Conservation (phyloP, 1,139 yeast species). For the Scheffersomyces illinoinensis region DNA sequence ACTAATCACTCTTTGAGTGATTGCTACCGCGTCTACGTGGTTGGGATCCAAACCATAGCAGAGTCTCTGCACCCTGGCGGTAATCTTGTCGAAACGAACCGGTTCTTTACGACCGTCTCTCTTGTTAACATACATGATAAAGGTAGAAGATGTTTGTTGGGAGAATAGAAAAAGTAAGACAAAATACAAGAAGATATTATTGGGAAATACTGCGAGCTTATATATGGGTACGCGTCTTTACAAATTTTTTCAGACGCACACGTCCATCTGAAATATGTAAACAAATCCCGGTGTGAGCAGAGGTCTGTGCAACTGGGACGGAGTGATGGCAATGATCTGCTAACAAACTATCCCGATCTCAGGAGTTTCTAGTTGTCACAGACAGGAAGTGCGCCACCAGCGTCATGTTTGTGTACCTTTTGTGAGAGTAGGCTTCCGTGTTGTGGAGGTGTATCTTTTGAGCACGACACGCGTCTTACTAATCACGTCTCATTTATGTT, state of each 20-base stretch:
- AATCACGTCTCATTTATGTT: background rate
- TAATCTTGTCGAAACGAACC: conserved; percentile 51
- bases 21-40: conserved; percentile 85
- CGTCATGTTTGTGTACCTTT: background rate
- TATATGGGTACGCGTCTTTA: background rate
- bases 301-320: background rate
- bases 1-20: conserved; percentile 84
- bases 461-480: background rate
- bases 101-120: conserved; percentile 85
- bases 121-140: conserved; percentile 51
- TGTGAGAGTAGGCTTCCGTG: background rate
- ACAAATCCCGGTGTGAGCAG: background rate
- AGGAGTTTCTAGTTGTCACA: background rate
- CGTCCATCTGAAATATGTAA: background rate
- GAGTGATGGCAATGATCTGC: background rate
- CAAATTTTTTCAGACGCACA: background rate
- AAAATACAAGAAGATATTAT: background rate
- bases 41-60: conserved; percentile 83
- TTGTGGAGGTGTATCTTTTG: background rate
- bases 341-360: background rate
- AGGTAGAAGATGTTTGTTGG: background rate
- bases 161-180: background rate
- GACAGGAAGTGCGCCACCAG: background rate
- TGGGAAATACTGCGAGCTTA: background rate
- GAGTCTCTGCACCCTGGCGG: conserved; percentile 51